Base-by-base conservation (phyloP, 2,329 filamentous ascomycete species). In the Elsinoe necatrix region DNA sequence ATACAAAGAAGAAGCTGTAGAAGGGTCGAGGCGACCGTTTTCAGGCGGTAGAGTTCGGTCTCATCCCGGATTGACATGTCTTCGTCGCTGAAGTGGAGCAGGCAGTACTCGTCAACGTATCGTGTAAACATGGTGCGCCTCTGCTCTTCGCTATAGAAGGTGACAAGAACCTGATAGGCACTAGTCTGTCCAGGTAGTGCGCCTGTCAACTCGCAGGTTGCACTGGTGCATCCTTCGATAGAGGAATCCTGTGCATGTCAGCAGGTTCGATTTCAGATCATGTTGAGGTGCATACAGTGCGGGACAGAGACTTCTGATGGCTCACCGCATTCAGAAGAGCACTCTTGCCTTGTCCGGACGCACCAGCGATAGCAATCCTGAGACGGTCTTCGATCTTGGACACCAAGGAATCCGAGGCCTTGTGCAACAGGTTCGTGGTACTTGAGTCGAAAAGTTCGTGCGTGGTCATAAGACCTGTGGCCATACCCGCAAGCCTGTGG, bases 31-130 rank as follows among this genome's bases (percentile, higher is more conserved):
- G 48, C 29, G 8, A 16, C 29, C 11, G 25, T 20, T 16, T 18
- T 37, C 3, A 37, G 31, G n/a, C 48, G 29, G 11, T 39, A 20
- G 18, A 21, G 16, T 39, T 52, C 48, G 6, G 16, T 29, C 14
- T 20, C 31, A 18, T 52, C 20, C 3, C 34, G 9, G 12, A 34
- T 29, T 8, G 25, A 21, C 5, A 21, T 20, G 25, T 52, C 29
- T 23, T 52, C 48, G n/a, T 39, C 21, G 31, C 31, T 37, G 31
- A 52, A 39, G 31, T 52, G 29, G 9, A 52, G 48, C n/a, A 52
- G 20, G 11, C 31, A 37, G 31, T 52, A 52, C 4, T 52, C 48
- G 12, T 37, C 29, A 4, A 52, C n/a, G 12, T 21, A 23, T 35
- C 21, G 9, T 14, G 20, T 18, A 31, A 52, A 35, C 34, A 37